Conservation (phyloP, 495 filamentous ascomycete species). For the Aspergillus baeticus region DNA sequence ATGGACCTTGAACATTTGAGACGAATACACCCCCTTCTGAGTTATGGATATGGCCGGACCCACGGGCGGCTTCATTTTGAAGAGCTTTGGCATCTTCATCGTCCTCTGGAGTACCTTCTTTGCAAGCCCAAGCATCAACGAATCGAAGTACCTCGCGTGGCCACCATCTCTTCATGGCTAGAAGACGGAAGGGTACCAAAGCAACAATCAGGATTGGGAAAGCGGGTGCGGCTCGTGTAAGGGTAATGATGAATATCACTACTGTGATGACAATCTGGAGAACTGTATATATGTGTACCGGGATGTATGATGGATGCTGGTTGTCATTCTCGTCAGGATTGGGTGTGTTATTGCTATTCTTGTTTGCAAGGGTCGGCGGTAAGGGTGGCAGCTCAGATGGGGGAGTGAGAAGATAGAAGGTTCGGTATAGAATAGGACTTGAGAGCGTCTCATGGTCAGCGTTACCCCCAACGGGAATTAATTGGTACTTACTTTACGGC, state of each 20-base stretch:
- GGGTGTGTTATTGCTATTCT: slow-evolving; percentile 8
- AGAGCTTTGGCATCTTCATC: slow-evolving; percentile 45
- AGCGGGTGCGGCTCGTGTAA: slow-evolving; percentile 61
- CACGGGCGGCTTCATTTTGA: slow-evolving; percentile 4
- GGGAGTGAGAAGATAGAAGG: slow-evolving; percentile 63
- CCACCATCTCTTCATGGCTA: slow-evolving; percentile 66
- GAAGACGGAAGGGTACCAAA: slow-evolving; percentile 60
- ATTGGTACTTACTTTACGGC: slow-evolving; percentile 52
- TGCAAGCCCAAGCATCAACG: slow-evolving; percentile 73
- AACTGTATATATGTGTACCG: slow-evolving; percentile 64
- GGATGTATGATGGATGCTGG: slow-evolving; percentile 42
- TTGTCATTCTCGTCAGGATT: slow-evolving; percentile 3
- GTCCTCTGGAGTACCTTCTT: slow-evolving; percentile 62
- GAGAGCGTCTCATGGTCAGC: slow-evolving; percentile 17
- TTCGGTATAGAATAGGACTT: slow-evolving; percentile 59
- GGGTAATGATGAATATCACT: slow-evolving; percentile 62
- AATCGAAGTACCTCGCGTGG: slow-evolving; percentile 57
- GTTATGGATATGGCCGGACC: not conserved
- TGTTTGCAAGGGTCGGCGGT: slow-evolving; percentile 38
- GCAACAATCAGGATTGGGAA: slow-evolving; percentile 69
- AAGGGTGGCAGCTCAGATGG: slow-evolving; percentile 61
- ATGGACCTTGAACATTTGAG: not conserved
- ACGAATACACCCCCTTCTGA: not conserved
- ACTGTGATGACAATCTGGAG: slow-evolving; percentile 60
- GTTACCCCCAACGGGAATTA: not conserved